Base-by-base conservation (phyloP, 2,329 filamentous ascomycete genomes). In the Bipolaris oryzae region DNA sequence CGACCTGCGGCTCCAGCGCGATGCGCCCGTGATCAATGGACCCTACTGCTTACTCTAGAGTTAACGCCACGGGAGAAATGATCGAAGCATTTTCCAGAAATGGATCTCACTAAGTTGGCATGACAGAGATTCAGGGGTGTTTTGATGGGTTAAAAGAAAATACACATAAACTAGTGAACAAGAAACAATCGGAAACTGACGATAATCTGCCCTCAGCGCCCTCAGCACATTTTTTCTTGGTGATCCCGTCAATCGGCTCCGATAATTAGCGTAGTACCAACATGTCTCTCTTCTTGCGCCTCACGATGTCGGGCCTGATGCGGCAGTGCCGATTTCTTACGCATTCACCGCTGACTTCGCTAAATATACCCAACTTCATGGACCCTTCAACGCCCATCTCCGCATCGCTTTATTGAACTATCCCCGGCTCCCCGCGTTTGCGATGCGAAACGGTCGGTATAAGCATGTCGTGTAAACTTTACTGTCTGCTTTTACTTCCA, bases 341-440 rank as follows among this genome's bases (percentile, higher is more conserved):
- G 16, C 23, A 15, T 44, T 31, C 42, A 31, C 13, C 10, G 42
- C n/a, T 13, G n/a, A 33, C n/a, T 20, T 51, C 25, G 38, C 47
- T 34, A 50, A 33, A 20, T 28, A 33, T n/a, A n/a, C 38, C 28
- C 28, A 23, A 3, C 18, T 42, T 34, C 28, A 7, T 23, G 6
- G 28, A 21, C 20, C 7, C 10, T 33, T 3, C 7, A 21, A 20
- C 28, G 18, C 20, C 13, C 18, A 6, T 21, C 11, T 35, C 48
- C 11, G 23, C 20, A 50, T 18, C 18, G 18, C 21, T 16, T 18
- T 31, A 42, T 35, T 16, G 25, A 35, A 13, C 16, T 15, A 23
- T 35, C 21, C 15, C 31, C 54, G 54, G 54, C 50, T 57, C 54
- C 54, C 54, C 54, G 33, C 54, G 25, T 44, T 43, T 48, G 21